phyloP scores from a whole-genome alignment of 192 early-diverging fungal genomes.

The Gonapodya prolifera region DNA sequence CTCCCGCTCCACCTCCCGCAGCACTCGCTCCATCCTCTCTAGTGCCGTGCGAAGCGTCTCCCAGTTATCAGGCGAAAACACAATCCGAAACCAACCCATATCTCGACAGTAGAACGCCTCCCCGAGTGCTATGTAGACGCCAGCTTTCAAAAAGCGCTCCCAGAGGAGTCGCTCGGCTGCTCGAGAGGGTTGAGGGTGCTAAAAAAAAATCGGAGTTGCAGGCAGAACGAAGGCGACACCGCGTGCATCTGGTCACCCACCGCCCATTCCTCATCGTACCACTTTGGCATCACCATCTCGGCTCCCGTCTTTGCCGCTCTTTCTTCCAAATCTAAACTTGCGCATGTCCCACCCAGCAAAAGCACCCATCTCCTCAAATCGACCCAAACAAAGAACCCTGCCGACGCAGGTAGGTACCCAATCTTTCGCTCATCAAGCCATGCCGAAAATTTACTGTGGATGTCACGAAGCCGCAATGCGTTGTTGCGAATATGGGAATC shows the following conservation, averaged over 20 bases:
- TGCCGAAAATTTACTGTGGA: conserved; percentile 25
- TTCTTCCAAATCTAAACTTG: neutral
- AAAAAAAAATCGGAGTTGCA: neutral
- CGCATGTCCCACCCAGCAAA: neutral
- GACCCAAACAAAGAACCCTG: conserved; percentile 63
- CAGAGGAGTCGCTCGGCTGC: neutral
- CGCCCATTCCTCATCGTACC: neutral
- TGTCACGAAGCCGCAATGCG: conserved; percentile 32
- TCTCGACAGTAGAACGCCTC: conserved; percentile 38
- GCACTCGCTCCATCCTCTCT: conserved; percentile 24
- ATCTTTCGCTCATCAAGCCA: conserved; percentile 33
- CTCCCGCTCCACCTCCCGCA: neutral
- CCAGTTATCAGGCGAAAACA: conserved; percentile 32
- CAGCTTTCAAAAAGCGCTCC: conserved; percentile 13
- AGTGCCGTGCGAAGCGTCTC: conserved; percentile 32
- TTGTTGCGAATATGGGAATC: conserved; percentile 47
- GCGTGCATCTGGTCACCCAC: too few relatives aligned
- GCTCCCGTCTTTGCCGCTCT: conserved; percentile 19
- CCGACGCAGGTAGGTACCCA: conserved; percentile 41
- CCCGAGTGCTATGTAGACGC: conserved; percentile 56
- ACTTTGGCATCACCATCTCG: too few relatives aligned
- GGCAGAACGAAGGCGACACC: neutral
- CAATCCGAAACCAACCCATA: conserved; percentile 43
- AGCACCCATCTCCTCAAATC: conserved; percentile 28
- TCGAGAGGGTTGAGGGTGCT: neutral